Conservation (phyloP, 2,329 filamentous ascomycete species). For the Coniochaeta sp. region DNA sequence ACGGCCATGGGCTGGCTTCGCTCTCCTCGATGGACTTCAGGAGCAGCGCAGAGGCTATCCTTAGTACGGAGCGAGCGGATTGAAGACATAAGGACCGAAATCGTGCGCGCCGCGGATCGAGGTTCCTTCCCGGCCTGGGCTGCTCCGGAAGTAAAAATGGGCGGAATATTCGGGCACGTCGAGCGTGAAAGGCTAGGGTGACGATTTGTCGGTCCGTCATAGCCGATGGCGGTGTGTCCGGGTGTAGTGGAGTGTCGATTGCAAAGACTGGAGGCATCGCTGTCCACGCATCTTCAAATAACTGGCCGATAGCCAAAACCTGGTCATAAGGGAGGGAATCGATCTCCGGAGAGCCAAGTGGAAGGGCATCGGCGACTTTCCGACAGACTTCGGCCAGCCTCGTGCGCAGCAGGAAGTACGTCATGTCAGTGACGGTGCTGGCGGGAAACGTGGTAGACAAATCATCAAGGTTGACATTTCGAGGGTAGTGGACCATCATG, state of each 20-base stretch:
- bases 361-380: conserved; percentile 21
- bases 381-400: conserved; percentile 29
- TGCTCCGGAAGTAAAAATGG: conserved; percentile 15
- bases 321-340: conserved; percentile 18
- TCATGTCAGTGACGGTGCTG: conserved; percentile 25
- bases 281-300: conserved; percentile 14
- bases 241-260: conserved; percentile 8
- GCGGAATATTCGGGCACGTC: conserved; percentile 18
- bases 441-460: conserved; percentile 19
- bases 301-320: conserved; percentile 24
- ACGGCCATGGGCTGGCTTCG: background rate
- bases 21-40: background rate
- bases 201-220: conserved; percentile 16
- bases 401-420: conserved; percentile 29
- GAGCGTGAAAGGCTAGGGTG: conserved; percentile 14
- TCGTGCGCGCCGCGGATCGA: conserved; percentile 8
- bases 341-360: conserved; percentile 18
- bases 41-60: conserved; percentile 13
- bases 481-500: conserved; percentile 29
- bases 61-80: conserved; percentile 17
- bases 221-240: conserved; percentile 6
- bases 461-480: conserved; percentile 31
- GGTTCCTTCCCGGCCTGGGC: background rate
- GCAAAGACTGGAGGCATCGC: conserved; percentile 13
- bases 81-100: conserved; percentile 15